A percentile compares a stretch with the other conserved stretches of the same genome.
phyloP scores from a whole-genome alignment of 164 flowering plant species.

The Vitis rupestris region DNA sequence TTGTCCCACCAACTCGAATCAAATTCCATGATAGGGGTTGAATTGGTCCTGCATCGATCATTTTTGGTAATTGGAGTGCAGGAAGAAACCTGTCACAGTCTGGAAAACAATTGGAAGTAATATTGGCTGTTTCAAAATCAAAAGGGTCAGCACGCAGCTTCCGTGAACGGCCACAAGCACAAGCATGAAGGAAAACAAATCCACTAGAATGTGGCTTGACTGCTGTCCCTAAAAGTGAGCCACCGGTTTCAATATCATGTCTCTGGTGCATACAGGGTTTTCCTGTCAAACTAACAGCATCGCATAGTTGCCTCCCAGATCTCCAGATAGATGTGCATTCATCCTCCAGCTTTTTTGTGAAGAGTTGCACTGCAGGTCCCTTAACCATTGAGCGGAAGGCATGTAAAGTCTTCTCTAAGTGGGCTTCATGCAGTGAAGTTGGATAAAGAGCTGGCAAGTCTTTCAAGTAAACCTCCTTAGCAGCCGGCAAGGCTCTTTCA shows the following conservation, averaged over 20 bases:
- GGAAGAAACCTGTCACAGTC: slow-evolving; percentile 81
- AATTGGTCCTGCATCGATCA: slow-evolving; percentile 40
- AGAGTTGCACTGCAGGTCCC: slow-evolving; percentile 70
- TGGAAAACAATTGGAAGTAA: slow-evolving; percentile 42
- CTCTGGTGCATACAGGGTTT: slow-evolving; percentile 89
- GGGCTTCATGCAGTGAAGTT: slow-evolving; percentile 64
- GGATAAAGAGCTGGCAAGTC: slow-evolving; percentile 83
- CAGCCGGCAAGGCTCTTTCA: slow-evolving; percentile 70
- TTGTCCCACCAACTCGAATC: slow-evolving; percentile 71
- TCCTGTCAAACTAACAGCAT: slow-evolving; percentile 93
- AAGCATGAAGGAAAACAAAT: slow-evolving; percentile 88
- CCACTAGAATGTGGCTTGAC: slow-evolving; percentile 79
- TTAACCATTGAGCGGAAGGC: slow-evolving; percentile 77
- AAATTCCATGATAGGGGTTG: slow-evolving; percentile 71
- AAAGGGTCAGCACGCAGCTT: slow-evolving; percentile 73
- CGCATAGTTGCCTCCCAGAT: slow-evolving; percentile 91
- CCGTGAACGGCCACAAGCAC: slow-evolving; percentile 93
- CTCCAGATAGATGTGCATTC: slow-evolving; percentile 81
- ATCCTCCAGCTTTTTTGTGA: slow-evolving; percentile 58
- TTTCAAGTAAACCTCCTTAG: slow-evolving; percentile 69
- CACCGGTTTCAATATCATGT: slow-evolving; percentile 40
- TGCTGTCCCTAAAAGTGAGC: slow-evolving; percentile 21
- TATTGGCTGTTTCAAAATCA: slow-evolving; percentile 82
- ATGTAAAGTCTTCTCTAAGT: slow-evolving; percentile 63
- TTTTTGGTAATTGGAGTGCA: slow-evolving; percentile 49